Evolutionary conservation across 768 basidiomycete species (phyloP), one percentile per base, ranked within the genome.

Genomic region (Hericium alpestre): DNA sequence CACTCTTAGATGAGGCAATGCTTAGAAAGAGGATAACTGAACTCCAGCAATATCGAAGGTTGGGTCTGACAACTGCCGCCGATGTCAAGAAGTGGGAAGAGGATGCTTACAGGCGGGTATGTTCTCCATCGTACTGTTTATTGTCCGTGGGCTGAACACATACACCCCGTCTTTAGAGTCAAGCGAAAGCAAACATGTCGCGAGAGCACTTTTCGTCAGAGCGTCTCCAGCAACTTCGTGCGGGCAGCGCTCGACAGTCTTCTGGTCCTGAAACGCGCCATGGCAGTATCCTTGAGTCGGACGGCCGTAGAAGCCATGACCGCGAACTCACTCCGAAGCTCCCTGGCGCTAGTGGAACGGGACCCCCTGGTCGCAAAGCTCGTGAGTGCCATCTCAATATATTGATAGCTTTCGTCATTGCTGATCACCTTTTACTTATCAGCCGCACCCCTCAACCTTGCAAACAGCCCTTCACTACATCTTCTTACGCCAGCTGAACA

Each of bases 81-180:
- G 95, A 97, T 61, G 89, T 94, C 38, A 92, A 95, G 43, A 90
- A 87, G 65, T 97, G 91, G 65, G 90, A 93, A 49, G 69, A 72
- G 39, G 90, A 92, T 66, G 73, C 82, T 54, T 72, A 78, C 27
- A 86, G 86, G 62, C 75, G 92, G 62, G 93, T 93, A 65, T 57
- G 85, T 73, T 39, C 20, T 37, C 49, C 40, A 54, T 40, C 51
- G 37, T 41, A 7, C 25, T 38, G 55, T 41, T 46, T 47, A 12
- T 56, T n/a, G 54, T 54, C 25, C 57, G 32, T 38, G 13, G 55
- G 48, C 27, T 66, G 56, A 62, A 25, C 12, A 22, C 15, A 15
- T 3, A 41, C 38, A 39, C 18, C 23, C 15, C 32, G 22, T 47
- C 53, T 18, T n/a, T 64, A 88, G 86, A 74, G 78, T 3, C 83